Base-by-base conservation (phyloP, 164 flowering plant genomes). In the Annona squamosa region DNA sequence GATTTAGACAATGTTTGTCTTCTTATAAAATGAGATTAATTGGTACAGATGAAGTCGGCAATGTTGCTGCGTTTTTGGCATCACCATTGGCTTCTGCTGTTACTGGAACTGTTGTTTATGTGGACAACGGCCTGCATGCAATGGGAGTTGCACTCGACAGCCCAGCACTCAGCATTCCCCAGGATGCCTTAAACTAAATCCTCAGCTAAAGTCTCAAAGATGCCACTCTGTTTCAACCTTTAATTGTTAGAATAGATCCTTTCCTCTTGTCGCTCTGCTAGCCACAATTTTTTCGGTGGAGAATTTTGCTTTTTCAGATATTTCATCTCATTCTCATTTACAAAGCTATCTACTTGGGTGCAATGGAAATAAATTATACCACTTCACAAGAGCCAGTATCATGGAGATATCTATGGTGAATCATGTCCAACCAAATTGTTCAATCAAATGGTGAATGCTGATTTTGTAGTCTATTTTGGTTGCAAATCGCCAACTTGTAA, bases 61-160 rank as follows among this genome's bases (percentile, higher is more conserved):
- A 89, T 71, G 76, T 89, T 3, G 98, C 97, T 44, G 97, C 98
- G 47, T 94, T 94, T 84, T 79, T 94, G 77, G 90, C 83, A 68
- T 94, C 97, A n/a, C 98, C 98, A n/a, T 76, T 92, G 84, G 93
- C 98, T 48, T 92, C 97, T 13, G 97, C 97, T n/a, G 87, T 92
- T 63, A 94, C 98, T 0, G 97, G 98, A 65, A 88, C 92, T 19
- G 87, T 90, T 44, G 63, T 90, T 26, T 90, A 92, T 46, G 97
- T 92, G 0, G 98, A 94, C 88, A 93, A 91, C 68, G 98, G 98
- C 10, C 82, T 93, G 62, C 88, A 90, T 66, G 90, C 94, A 7
- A 93, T 93, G 98, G 98, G 98, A 1, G 97, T 93, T 0, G 91
- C 87, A 62, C 83, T 93, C 43, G 98, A 93, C 84, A 93, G 98